A percentile compares a stretch with the other conserved stretches of the same genome.
These are phyloP conservation scores for Pseudozyma thailandica DNA, from an alignment of 1,284 basidiomycete genomes.

Conservation along the genomic window DNA sequence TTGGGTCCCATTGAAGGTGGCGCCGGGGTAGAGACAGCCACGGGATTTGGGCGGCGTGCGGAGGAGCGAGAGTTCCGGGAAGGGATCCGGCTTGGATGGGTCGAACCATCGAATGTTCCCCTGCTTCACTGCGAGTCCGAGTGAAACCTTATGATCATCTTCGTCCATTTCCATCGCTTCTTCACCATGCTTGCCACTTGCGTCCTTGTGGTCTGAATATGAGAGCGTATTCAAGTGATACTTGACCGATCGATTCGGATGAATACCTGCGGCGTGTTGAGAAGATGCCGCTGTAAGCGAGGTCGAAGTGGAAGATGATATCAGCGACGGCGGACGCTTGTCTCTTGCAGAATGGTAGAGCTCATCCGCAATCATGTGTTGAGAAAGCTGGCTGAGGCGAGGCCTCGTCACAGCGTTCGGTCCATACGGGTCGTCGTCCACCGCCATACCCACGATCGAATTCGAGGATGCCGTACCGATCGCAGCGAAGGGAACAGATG, in stretches of 20 bases:
- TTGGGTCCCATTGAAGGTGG: constrained; percentile 62
- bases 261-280: constrained; percentile 13
- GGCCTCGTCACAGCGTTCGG: constrained; percentile 49
- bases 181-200: background rate
- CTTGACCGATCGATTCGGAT: constrained; percentile 24
- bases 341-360: constrained; percentile 29
- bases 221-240: constrained; percentile 28
- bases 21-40: constrained; percentile 63
- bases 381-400: constrained; percentile 37
- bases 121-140: constrained; percentile 12
- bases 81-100: constrained; percentile 50
- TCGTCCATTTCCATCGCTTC: constrained; percentile 8
- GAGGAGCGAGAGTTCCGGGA: constrained; percentile 41
- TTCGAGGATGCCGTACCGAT: constrained; percentile 8
- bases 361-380: constrained; percentile 31
- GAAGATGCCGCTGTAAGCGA: constrained; percentile 26
- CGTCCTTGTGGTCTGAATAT: background rate
- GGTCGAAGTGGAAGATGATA: constrained; percentile 28
- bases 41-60: constrained; percentile 36
- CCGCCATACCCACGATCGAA: background rate
- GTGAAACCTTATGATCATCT: constrained; percentile 6
- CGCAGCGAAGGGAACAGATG: constrained; percentile 34
- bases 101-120: constrained; percentile 48
- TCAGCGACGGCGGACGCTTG: constrained; percentile 23
- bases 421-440: constrained; percentile 44